Evolutionary conservation across 1,139 yeast genomes (phyloP).

Genomic region (Geotrichum klebahnii): DNA sequence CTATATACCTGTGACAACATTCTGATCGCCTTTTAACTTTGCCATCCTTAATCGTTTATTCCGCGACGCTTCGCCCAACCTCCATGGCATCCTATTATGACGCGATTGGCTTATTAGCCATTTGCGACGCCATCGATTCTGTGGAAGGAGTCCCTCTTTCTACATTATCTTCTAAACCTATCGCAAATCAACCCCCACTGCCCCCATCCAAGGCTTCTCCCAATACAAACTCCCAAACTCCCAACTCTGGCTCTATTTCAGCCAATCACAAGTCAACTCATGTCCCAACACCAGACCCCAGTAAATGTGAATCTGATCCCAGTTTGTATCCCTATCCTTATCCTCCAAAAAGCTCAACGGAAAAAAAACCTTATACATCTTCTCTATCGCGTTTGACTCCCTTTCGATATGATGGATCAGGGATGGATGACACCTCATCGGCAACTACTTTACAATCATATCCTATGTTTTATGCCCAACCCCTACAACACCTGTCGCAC

Average conservation of each 20-base stretch:
- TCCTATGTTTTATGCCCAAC: conserved; percentile 12
- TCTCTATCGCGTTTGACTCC: no score
- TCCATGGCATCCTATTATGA: conserved; percentile 39
- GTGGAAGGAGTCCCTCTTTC: conserved; percentile 38
- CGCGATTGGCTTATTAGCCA: conserved; percentile 41
- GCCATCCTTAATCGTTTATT: no score
- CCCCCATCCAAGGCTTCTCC: conserved; percentile 9
- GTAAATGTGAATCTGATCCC: not conserved
- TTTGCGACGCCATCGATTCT: conserved; percentile 42
- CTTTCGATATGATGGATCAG: no score
- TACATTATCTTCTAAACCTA: conserved; percentile 16
- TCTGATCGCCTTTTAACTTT: no score
- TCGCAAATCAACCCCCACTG: conserved; percentile 2
- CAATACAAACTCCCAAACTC: conserved; percentile 11
- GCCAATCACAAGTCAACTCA: conserved; percentile 18
- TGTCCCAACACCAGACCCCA: not conserved
- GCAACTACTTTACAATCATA: not conserved
- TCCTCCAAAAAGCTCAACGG: conserved; percentile 1
- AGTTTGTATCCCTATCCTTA: not conserved
- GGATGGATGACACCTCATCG: no score
- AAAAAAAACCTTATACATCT: no score
- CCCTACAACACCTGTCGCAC: not conserved
- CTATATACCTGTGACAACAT: no score
- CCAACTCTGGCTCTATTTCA: conserved; percentile 9
- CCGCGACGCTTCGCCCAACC: no score